A percentile compares a stretch with the other conserved stretches of the same genome.
Evolutionary conservation across 352 stramenopile genomes (phyloP).

Genomic region (Globisporangium radiosum): DNA sequence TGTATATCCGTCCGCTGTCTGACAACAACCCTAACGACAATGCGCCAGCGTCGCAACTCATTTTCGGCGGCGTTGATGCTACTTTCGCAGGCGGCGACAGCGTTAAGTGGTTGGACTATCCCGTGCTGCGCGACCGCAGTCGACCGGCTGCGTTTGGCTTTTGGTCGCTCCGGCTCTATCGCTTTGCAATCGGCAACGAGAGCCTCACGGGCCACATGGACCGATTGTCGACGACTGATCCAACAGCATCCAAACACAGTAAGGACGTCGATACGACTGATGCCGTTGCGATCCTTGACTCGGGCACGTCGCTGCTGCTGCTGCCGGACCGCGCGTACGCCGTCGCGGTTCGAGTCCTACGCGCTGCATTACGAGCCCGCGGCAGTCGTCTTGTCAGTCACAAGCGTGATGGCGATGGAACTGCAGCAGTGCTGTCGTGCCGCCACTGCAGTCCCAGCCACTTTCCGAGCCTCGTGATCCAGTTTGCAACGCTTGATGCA

Average conservation of each 20-base stretch:
- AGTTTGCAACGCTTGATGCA: conserved; percentile 5
- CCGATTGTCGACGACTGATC: too few species aligned
- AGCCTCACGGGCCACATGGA: neutral
- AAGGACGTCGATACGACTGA: neutral
- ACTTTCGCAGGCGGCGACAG: conserved; percentile 14
- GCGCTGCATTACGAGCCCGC: neutral
- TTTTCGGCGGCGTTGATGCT: conserved; percentile 27
- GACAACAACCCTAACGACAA: neutral
- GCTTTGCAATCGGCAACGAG: conserved; percentile 2
- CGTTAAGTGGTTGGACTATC: conserved; percentile 22
- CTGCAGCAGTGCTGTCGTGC: conserved; percentile 15
- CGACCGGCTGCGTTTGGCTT: conserved; percentile 15
- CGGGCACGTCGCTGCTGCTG: conserved; percentile 29
- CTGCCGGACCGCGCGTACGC: conserved; percentile 16
- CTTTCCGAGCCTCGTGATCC: conserved; percentile 26
- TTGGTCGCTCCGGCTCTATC: conserved; percentile 18
- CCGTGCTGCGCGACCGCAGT: neutral
- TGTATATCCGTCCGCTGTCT: conserved; percentile 31
- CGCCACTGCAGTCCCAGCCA: conserved; percentile 19
- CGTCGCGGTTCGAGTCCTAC: conserved; percentile 15
- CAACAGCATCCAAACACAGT: too few species aligned
- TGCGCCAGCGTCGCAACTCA: conserved; percentile 22
- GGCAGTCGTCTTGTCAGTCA: conserved; percentile 6
- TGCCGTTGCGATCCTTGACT: conserved; percentile 26
- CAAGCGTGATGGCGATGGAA: conserved; percentile 9